Base-by-base conservation (phyloP, 805 yeast species). In the Pichia californica region DNA sequence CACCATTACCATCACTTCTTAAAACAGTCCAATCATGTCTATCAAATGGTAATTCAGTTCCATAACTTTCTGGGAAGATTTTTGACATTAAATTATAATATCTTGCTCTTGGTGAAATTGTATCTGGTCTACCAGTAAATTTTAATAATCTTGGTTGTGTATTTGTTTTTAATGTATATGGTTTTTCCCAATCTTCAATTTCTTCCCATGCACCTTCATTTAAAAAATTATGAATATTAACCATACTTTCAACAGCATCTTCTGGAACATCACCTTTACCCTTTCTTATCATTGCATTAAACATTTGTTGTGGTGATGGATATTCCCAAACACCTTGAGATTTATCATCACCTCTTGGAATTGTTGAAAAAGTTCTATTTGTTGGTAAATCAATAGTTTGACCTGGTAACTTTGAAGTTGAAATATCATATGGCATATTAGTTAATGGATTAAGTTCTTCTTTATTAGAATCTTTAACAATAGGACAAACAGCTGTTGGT, bases 231-330 rank as follows among this genome's bases (percentile, higher is more conserved):
- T 93, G 99, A 36, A 93, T 95, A 51, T 83, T 91, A 21, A 93
- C 99, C 99, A 93, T 93, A 37, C 86, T 76, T 53, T 87, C 96
- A 4, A 93, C 97, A 1, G 96, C 96, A 50, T 88, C 96, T 61
- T 89, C 98, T 3, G 91, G 94, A 41, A 91, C 76, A 38, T 83
- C 94, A 36, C 86, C 83, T 57, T 93, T 91, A 18, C 96, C 96
- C 67, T 93, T 93, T 51, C 91, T 79, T 23, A 88, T 68, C 98
- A 93, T 91, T 11, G 99, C 99, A 57, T 91, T 89, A 52, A 88
- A 80, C 99, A 93, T 93, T 62, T 93, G 99, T 65, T 93, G 99
- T 1, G 99, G 99, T 2, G 96, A 87, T 2, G 99, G 99, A 60
- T 93, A 93, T 65, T 93, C 99, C 99, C 99, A 93, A 38, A 81